A percentile compares a stretch with the other conserved stretches of the same genome.
Evolutionary conservation across 306 rosid genomes (phyloP).

Genomic region (Prunus persica): DNA sequence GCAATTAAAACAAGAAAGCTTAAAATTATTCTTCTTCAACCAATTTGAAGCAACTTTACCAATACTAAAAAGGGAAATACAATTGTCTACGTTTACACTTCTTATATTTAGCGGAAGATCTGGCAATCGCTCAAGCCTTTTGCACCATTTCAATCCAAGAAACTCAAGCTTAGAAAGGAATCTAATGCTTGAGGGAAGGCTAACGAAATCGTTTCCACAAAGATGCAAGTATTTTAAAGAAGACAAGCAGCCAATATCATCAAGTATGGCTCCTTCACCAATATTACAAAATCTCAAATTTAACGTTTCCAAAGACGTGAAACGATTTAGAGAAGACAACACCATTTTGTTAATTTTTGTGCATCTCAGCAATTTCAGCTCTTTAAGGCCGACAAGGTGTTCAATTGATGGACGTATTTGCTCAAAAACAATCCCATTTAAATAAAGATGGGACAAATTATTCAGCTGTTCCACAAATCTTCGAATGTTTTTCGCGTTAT

Average conservation of each 20-base stretch:
- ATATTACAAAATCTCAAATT: neutral
- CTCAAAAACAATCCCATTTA: too few species aligned
- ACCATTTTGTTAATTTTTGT: neutral
- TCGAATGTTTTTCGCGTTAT: neutral
- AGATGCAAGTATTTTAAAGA: neutral
- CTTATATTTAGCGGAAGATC: too few species aligned
- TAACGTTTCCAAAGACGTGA: neutral
- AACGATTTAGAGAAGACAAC: neutral
- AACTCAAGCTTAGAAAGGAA: neutral
- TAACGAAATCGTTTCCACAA: neutral
- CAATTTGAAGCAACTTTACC: too few species aligned
- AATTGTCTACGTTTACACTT: too few species aligned
- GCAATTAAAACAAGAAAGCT: too few species aligned
- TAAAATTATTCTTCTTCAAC: neutral
- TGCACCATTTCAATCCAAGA: neutral
- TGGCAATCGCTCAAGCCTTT: neutral
- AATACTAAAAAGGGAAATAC: too few species aligned
- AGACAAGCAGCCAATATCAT: neutral
- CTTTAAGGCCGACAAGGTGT: too few species aligned
- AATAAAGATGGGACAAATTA: too few species aligned
- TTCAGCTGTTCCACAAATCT: neutral
- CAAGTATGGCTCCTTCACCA: neutral
- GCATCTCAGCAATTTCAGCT: neutral
- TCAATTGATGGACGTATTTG: too few species aligned
- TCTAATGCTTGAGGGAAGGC: conserved; percentile 12